These are phyloP conservation scores for Lanmaoa pseudosensibilis DNA, from an alignment of 768 basidiomycete genomes.

Conservation along the genomic window DNA sequence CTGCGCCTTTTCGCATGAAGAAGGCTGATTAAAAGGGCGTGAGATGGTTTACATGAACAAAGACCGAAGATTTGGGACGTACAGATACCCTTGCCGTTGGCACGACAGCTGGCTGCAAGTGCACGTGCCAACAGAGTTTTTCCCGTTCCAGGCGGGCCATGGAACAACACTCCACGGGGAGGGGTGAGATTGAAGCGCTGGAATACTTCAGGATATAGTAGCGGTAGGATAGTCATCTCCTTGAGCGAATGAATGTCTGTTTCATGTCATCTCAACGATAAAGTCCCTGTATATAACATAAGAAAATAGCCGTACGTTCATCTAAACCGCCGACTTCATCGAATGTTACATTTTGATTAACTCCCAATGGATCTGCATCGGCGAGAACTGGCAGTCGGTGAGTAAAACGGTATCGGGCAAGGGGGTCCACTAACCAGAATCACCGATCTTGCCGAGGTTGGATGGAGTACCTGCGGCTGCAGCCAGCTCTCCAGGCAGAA, in stretches of 20 bases:
- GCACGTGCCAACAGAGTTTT: slow-evolving; percentile 94
- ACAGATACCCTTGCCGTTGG: slow-evolving; percentile 87
- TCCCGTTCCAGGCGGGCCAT: slow-evolving; percentile 98
- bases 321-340: slow-evolving; percentile 96
- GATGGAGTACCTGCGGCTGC: slow-evolving; percentile 76
- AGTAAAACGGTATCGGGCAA: slow-evolving; percentile 18
- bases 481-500: slow-evolving; percentile 60
- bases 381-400: slow-evolving; percentile 61
- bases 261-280: slow-evolving; percentile 3
- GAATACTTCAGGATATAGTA: slow-evolving; percentile 96
- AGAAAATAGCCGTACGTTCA: slow-evolving; percentile 59
- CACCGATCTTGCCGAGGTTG: slow-evolving; percentile 82
- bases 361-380: slow-evolving; percentile 93
- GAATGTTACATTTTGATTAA: slow-evolving; percentile 91
- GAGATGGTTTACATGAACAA: neutral
- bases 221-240: slow-evolving; percentile 96
- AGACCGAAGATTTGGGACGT: slow-evolving; percentile 33
- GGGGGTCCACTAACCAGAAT: slow-evolving; percentile 51
- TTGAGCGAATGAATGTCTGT: slow-evolving; percentile 93
- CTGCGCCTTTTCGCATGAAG: slow-evolving; percentile 99
- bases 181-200: slow-evolving; percentile 92
- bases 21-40: slow-evolving; percentile 60
- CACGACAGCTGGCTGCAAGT: slow-evolving; percentile 87
- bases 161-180: slow-evolving; percentile 94
- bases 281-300: neutral